Conservation (phyloP, 108 stramenopile species). For the Cyclotella distinguenda region DNA sequence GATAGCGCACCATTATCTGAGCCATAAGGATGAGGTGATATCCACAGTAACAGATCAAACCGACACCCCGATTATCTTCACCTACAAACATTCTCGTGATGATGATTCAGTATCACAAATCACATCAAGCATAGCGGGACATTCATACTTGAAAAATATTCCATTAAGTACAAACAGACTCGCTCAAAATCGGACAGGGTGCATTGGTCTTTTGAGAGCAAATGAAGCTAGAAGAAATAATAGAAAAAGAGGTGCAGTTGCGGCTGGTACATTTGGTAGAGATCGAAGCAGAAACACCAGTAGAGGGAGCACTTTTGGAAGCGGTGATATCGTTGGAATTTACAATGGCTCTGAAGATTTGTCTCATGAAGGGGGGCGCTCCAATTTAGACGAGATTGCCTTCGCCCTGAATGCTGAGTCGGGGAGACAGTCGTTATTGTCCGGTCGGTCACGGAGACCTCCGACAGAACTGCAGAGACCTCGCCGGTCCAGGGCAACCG, state of each 20-base stretch:
- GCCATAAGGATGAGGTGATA: slow-evolving; percentile 24
- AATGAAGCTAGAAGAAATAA: slow-evolving; percentile 12
- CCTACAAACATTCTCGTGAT: slow-evolving; percentile 34
- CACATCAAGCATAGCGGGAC: slow-evolving; percentile 39
- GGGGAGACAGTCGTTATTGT: neutral
- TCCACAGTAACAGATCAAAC: slow-evolving; percentile 35
- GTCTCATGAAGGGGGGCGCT: slow-evolving; percentile 1
- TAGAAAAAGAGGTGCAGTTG: slow-evolving; percentile 15
- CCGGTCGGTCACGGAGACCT: too few relatives aligned
- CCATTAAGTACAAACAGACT: neutral
- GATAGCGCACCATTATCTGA: neutral
- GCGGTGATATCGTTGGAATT: slow-evolving; percentile 1
- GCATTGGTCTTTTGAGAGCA: slow-evolving; percentile 24
- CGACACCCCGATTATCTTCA: slow-evolving; percentile 38
- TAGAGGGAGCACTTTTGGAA: neutral
- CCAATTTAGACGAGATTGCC: slow-evolving; percentile 34
- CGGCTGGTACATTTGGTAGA: slow-evolving; percentile 19
- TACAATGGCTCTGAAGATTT: neutral
- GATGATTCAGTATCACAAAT: slow-evolving; percentile 52
- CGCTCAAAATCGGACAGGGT: neutral
- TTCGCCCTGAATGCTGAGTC: slow-evolving; percentile 23
- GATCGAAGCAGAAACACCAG: slow-evolving; percentile 3
- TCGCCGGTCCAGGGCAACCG: neutral
- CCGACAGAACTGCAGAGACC: neutral
- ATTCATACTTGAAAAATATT: slow-evolving; percentile 21